Evolutionary conservation across 306 rosid genomes (phyloP).

Genomic region (Pterocarpus macrocarpus): DNA sequence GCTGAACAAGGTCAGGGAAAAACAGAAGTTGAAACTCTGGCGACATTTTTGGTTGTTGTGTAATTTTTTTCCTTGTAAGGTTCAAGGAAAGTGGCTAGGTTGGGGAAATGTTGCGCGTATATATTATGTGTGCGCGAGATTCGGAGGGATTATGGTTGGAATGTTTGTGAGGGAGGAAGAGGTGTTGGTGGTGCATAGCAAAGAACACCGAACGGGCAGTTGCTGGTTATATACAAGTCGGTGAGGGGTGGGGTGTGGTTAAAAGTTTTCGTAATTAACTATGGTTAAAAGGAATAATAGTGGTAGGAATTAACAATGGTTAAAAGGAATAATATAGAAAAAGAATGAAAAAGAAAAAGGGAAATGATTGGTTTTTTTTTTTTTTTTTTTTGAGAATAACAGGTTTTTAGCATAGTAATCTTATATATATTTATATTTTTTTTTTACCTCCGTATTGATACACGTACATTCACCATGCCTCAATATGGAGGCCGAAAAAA

Average conservation of each 20-base stretch:
- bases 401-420: too few relatives aligned
- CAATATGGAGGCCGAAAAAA: too few relatives aligned
- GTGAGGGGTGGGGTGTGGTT: not conserved
- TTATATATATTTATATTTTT: too few relatives aligned
- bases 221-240: conserved; percentile 46
- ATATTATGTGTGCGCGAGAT: not conserved
- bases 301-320: too few relatives aligned
- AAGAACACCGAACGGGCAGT: conserved; percentile 11
- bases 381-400: not conserved
- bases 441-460: too few relatives aligned
- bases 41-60: conserved; percentile 51
- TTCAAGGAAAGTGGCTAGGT: not conserved
- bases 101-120: not conserved
- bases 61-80: not conserved
- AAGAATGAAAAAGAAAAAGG: not conserved
- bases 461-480: too few relatives aligned
- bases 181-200: not conserved
- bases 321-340: not conserved
- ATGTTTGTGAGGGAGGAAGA: not conserved
- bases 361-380: not conserved
- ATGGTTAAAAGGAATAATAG: conserved; percentile 44
- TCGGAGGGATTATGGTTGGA: not conserved
- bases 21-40: conserved; percentile 53
- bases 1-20: conserved; percentile 41
- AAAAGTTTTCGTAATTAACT: conserved; percentile 26